Percentiles rank a stretch among this genome's conserved stretches.
phyloP scores from a whole-genome alignment of 306 rosid genomes.

The Phaseolus lunatus region DNA sequence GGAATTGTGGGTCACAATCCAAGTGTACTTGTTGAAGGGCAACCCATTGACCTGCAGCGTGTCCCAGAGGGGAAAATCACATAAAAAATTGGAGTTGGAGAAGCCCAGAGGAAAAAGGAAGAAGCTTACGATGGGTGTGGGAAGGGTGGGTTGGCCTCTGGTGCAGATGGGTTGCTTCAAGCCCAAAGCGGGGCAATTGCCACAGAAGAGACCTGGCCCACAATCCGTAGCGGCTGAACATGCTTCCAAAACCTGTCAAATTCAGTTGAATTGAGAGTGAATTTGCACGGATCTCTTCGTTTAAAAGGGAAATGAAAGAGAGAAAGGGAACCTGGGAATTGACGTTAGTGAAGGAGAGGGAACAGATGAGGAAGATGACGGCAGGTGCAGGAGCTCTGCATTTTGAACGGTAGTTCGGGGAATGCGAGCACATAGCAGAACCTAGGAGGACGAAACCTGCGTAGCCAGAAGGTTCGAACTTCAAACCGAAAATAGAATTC shows the following conservation, averaged over 20 bases:
- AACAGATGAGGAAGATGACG: slow-evolving; percentile 48
- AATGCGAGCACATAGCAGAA: slow-evolving; percentile 63
- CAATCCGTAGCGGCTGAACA: slow-evolving; percentile 78
- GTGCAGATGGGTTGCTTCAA: slow-evolving; percentile 76
- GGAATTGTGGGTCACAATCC: slow-evolving; percentile 94
- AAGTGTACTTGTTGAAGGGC: slow-evolving; percentile 93
- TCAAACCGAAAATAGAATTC: neutral
- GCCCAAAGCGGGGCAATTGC: slow-evolving; percentile 86
- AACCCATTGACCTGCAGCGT: slow-evolving; percentile 75
- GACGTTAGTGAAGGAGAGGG: slow-evolving; percentile 56
- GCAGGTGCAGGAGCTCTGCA: slow-evolving; percentile 45
- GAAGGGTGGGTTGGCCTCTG: slow-evolving; percentile 76
- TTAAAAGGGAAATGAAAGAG: neutral
- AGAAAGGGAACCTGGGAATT: slow-evolving; percentile 75
- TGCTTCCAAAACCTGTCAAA: slow-evolving; percentile 68
- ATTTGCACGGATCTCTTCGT: slow-evolving; percentile 46
- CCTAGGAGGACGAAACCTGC: neutral
- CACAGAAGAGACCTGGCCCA: slow-evolving; percentile 87
- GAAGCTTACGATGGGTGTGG: slow-evolving; percentile 66
- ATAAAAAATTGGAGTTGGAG: neutral
- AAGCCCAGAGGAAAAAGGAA: slow-evolving; percentile 1
- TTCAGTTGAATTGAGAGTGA: slow-evolving; percentile 38
- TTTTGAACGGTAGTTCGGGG: slow-evolving; percentile 45
- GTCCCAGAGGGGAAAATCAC: slow-evolving; percentile 30
- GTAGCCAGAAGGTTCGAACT: neutral